These are phyloP conservation scores for Thalia dealbata DNA, from an alignment of 176 grass and related monocot species.

Conservation along the genomic window DNA sequence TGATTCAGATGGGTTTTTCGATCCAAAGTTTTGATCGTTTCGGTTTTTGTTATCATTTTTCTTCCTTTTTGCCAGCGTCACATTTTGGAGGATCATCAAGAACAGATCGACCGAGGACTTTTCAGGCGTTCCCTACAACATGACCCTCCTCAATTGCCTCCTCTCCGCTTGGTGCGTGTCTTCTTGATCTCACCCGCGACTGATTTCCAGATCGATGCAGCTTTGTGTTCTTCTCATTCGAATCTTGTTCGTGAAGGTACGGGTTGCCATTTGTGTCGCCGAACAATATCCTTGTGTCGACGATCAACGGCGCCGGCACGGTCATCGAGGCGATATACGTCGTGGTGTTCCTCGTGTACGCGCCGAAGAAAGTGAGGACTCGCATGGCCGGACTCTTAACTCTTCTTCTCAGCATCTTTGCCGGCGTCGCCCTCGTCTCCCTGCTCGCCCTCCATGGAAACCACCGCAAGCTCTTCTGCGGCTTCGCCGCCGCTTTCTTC, in stretches of 20 bases:
- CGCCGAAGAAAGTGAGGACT: slow-evolving; percentile 22
- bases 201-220: background rate
- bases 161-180: slow-evolving; percentile 65
- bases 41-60: background rate
- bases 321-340: slow-evolving; percentile 82
- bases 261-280: slow-evolving; percentile 78
- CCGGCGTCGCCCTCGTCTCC: slow-evolving; percentile 52
- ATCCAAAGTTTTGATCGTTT: background rate
- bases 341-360: slow-evolving; percentile 80
- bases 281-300: slow-evolving; percentile 80
- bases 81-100: slow-evolving; percentile 72
- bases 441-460: slow-evolving; percentile 57
- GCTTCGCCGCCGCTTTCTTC: slow-evolving; percentile 70
- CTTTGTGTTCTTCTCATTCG: background rate
- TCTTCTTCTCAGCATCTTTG: slow-evolving; percentile 44
- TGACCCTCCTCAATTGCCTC: slow-evolving; percentile 96
- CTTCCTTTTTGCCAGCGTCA: slow-evolving; percentile 54
- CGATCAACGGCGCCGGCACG: slow-evolving; percentile 78
- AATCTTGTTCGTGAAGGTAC: slow-evolving; percentile 40
- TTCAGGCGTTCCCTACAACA: slow-evolving; percentile 96
- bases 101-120: slow-evolving; percentile 83
- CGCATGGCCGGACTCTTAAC: slow-evolving; percentile 52
- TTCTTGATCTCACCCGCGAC: background rate
- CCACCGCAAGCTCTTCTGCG: slow-evolving; percentile 72
- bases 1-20: too few relatives aligned